A percentile compares a stretch with the other conserved stretches of the same genome.
These are phyloP conservation scores for Eucalyptus coolabah DNA, from an alignment of 345 rosid species.

Conservation along the genomic window DNA sequence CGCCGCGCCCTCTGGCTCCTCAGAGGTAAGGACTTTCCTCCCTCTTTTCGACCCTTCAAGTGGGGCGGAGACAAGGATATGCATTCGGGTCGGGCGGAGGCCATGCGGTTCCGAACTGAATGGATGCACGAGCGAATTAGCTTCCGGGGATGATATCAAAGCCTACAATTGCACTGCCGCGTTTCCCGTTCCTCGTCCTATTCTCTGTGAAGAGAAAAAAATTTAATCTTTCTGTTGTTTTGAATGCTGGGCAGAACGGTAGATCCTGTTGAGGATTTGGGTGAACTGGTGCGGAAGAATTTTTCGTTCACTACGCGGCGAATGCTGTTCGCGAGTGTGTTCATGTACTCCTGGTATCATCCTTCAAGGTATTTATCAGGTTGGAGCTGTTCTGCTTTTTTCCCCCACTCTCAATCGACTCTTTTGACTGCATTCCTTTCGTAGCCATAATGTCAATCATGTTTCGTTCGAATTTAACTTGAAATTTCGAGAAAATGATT, in stretches of 20 bases:
- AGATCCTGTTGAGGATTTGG: conserved; percentile 20
- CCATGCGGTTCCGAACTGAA: background rate
- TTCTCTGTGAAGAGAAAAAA: background rate
- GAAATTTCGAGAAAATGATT: background rate
- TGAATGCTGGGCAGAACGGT: conserved; percentile 10
- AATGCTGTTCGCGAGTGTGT: conserved; percentile 37
- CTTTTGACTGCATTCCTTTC: background rate
- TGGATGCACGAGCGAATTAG: background rate
- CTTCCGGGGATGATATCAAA: background rate
- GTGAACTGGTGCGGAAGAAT: conserved; percentile 18
- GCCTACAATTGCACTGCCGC: background rate
- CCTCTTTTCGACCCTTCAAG: background rate
- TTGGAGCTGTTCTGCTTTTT: conserved; percentile 41
- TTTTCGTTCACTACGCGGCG: conserved; percentile 35
- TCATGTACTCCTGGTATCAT: conserved; percentile 36
- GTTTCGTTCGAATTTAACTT: background rate
- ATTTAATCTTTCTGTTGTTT: background rate
- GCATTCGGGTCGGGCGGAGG: background rate
- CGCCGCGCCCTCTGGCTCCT: background rate
- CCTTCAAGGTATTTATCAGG: conserved; percentile 99
- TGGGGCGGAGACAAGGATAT: background rate
- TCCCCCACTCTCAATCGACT: background rate
- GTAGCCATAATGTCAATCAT: background rate
- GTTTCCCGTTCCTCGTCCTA: background rate
- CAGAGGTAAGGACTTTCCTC: background rate